Conservation (phyloP, 129 eudicot genomes). For the Flaveria ramosissima region DNA sequence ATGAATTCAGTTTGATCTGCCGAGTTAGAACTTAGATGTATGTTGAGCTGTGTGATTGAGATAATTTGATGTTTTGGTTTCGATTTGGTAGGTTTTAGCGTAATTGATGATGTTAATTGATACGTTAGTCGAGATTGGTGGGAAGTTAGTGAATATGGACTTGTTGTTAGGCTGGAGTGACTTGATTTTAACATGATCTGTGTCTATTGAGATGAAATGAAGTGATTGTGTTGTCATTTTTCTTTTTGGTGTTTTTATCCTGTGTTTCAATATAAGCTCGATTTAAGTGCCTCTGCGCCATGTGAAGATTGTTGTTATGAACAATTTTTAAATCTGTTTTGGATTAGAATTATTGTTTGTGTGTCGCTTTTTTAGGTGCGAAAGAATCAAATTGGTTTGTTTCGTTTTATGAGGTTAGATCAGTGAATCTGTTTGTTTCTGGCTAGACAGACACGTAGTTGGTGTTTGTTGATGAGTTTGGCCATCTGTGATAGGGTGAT, state of each 20-base stretch:
- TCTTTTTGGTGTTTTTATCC: background rate
- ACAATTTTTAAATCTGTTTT: background rate
- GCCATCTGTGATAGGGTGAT: background rate
- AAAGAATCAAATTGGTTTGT: background rate
- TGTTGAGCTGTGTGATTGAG: background rate
- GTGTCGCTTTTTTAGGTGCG: background rate
- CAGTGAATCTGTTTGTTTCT: background rate
- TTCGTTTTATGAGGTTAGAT: background rate
- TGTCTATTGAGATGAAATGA: background rate
- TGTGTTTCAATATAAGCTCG: background rate
- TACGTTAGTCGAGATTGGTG: background rate
- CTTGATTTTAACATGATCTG: no score
- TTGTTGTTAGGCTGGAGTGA: no score
- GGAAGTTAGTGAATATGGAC: no score
- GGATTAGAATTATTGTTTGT: background rate
- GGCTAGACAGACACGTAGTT: background rate
- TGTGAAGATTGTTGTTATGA: background rate
- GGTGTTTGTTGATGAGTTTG: background rate
- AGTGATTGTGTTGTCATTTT: background rate
- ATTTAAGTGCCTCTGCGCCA: background rate
- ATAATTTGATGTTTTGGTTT: background rate
- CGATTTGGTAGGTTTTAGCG: background rate
- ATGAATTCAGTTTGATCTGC: background rate
- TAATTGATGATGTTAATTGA: constrained; percentile 12
- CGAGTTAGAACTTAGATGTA: background rate